Base-by-base conservation (phyloP, 2,329 filamentous ascomycete species). In the Metarhizium sp. region DNA sequence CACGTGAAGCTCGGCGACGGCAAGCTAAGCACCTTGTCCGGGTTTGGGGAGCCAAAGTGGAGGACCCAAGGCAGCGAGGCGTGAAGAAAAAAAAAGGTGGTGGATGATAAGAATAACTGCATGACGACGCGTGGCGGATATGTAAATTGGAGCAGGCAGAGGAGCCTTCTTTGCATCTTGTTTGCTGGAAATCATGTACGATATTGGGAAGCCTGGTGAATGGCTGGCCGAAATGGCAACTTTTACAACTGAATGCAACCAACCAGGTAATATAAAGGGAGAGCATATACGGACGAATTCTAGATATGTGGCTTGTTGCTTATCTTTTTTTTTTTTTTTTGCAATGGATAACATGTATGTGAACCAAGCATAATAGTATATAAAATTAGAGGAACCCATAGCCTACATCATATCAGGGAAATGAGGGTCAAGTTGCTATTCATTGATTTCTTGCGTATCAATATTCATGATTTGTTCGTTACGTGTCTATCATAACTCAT, bases 1-100 rank as follows among this genome's bases (percentile, higher is more conserved):
- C 85, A 92, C 58, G 91, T 97, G 56, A 95, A 92, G 78, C 78
- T 97, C 61, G 92, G 92, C 47, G 77, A 82, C 57, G 78, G 78
- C 57, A 78, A 77, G 63, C 71, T 86, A 36, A 71, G 72, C 54
- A 82, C 76, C 10, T 64, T 79, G 54, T 73, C 75, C 45, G 70
- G 72, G 48, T 79, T 81, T 55, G 78, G 78, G 1, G 67, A 70
- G 25, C 69, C 81, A 6, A 69, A 74, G 60, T 84, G 80, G 80
- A 69, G 68, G 65, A 71, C 69, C 29, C 59, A 66, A 46, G 61
- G 63, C 18, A 67, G 63, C 42, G 66, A 69, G 61, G 66, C 63
- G 38, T 71, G 61, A 63, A 34, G 16, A 40, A 16, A 29, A n/a
- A 4, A 30, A 16, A 40, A 16, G 30, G 53, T 51, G 45, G 48